These are phyloP conservation scores for Trichoderma pleuroti DNA, from an alignment of 2,329 filamentous ascomycete species.

Conservation along the genomic window DNA sequence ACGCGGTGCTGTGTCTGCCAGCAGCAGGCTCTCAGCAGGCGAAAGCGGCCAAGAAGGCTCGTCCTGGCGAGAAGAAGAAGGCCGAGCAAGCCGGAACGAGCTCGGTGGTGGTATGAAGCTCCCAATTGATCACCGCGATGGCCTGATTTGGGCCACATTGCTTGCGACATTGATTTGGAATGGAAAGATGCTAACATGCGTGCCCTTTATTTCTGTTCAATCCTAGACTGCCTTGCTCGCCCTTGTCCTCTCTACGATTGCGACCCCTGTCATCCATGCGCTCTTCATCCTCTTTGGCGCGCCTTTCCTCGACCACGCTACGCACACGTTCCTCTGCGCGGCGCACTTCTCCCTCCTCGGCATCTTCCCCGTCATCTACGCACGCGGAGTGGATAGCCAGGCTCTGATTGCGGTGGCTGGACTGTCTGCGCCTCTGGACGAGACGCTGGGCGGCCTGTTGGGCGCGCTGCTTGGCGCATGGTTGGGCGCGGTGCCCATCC, in stretches of 20 bases:
- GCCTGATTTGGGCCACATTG: neutral
- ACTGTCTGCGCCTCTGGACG: constrained; percentile 69
- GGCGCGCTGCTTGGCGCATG: constrained; percentile 80
- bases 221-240: constrained; percentile 45
- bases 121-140: neutral
- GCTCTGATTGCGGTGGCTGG: constrained; percentile 71
- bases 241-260: constrained; percentile 61
- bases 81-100: constrained; percentile 42
- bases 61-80: constrained; percentile 55
- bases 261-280: constrained; percentile 61
- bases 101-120: constrained; percentile 44
- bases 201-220: neutral
- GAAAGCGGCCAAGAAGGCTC: constrained; percentile 46
- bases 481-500: constrained; percentile 92
- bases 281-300: constrained; percentile 86
- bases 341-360: constrained; percentile 77
- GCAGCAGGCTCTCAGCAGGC: constrained; percentile 48
- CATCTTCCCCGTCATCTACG: constrained; percentile 78
- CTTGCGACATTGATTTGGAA: neutral
- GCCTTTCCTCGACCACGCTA: constrained; percentile 75
- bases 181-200: neutral
- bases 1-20: constrained; percentile 62
- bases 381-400: constrained; percentile 69
- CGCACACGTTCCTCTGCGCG: constrained; percentile 75
- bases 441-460: constrained; percentile 76